Base-by-base conservation (phyloP, 345 rosid species). In the Citrus hindsii region DNA sequence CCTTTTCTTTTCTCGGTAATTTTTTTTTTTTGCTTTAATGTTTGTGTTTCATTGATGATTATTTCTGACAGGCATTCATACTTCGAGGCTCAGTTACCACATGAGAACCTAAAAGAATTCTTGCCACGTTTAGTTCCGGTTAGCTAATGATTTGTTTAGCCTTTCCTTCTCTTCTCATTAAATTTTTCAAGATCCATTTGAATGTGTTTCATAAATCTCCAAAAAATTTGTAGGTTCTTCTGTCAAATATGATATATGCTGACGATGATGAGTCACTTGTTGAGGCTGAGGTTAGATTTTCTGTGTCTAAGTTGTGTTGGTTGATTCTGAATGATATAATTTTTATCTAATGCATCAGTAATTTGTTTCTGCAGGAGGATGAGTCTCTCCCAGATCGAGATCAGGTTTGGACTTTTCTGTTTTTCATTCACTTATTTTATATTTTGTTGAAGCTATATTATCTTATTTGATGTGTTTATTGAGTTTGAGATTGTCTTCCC, bases 361-460 rank as follows among this genome's bases (percentile, higher is more conserved):
- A 62, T 32, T 79, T 56, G 32, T 76, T 84, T 77, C 85, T 91
- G 82, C 92, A 97, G 99, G 99, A 94, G 73, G 98, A 97, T 67
- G 97, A 81, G 80, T 97, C 98, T 86, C 92, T 92, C 73, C 98
- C 99, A 79, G 99, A 97, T 86, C 85, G 98, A 69, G 98, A 94
- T 71, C 99, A 97, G 98, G 99, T 97, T 79, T 86, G 67, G 67
- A 80, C 59, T 64, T 13, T 9, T 66, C 73, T 19, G 14, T 74
- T n/a, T 82, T 61, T 14, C 9, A 61, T 77, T 58, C 46, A 69
- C 70, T 9, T 19, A 2, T 3, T 74, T 71, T 64, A 24, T 73
- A 18, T 19, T 40, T 69, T 59, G 8, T 14, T 18, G 9, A 38
- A 69, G 33, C 40, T 38, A 3, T 48, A 46, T 18, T 48, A 16